phyloP scores from a whole-genome alignment of 352 stramenopile species.

The Aphanomyces stellatus region DNA sequence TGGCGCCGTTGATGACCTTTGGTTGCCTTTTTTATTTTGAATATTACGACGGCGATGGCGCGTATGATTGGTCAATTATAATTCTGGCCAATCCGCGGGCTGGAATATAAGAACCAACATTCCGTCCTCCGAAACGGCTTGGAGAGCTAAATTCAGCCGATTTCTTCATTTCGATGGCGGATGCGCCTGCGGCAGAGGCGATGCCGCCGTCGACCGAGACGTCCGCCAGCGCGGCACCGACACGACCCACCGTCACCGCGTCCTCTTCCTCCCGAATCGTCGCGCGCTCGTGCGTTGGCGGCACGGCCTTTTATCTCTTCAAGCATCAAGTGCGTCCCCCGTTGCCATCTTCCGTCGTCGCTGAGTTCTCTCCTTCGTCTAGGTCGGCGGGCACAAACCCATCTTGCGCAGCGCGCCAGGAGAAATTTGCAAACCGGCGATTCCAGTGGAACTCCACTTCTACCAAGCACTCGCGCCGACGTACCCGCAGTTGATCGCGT shows the following conservation, averaged over 20 bases:
- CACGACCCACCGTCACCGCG: no score
- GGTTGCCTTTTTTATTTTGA: no score
- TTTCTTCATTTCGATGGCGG: background rate
- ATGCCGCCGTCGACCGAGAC: background rate
- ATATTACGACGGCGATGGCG: no score
- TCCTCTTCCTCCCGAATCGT: constrained; percentile 30
- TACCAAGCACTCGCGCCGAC: constrained; percentile 45
- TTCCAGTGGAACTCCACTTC: constrained; percentile 63
- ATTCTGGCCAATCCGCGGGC: no score
- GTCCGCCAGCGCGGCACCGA: no score
- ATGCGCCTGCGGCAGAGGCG: background rate
- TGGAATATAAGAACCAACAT: background rate
- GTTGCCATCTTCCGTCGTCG: background rate
- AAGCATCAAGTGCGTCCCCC: constrained; percentile 48
- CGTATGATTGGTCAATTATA: no score
- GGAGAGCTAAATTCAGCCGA: background rate
- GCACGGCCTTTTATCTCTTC: constrained; percentile 68
- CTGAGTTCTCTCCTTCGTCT: constrained; percentile 5
- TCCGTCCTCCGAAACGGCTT: background rate
- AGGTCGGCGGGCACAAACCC: constrained; percentile 66
- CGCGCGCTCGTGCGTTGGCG: constrained; percentile 48
- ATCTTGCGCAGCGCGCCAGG: constrained; percentile 49
- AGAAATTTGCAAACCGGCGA: constrained; percentile 71
- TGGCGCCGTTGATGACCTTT: no score
- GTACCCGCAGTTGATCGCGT: constrained; percentile 51